Percentiles rank a stretch among this genome's conserved stretches.
These are phyloP conservation scores for Podaxis mareebaensis DNA, from an alignment of 768 basidiomycete genomes.

Conservation along the genomic window DNA sequence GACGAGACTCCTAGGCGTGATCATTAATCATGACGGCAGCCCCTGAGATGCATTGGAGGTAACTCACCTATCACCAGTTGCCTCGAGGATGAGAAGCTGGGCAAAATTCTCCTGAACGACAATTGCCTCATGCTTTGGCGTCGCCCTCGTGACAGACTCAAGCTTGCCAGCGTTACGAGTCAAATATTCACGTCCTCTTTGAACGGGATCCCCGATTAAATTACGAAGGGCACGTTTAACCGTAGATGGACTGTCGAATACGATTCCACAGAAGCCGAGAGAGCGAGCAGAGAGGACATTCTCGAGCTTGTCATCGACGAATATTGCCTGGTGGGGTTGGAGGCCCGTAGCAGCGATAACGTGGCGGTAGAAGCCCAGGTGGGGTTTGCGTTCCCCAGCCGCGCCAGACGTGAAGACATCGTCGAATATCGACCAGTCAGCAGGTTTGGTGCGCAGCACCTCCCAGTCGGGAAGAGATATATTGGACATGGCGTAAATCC, in stretches of 20 bases:
- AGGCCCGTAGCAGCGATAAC: conserved; percentile 44
- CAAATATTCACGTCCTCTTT: conserved; percentile 44
- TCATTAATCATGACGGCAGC: neutral
- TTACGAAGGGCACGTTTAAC: conserved; percentile 50
- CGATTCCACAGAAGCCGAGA: conserved; percentile 54
- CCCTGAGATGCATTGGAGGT: neutral
- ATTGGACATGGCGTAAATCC: conserved; percentile 60
- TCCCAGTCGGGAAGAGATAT: conserved; percentile 55
- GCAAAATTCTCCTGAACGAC: conserved; percentile 54
- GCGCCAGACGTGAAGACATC: conserved; percentile 52
- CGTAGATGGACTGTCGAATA: conserved; percentile 42
- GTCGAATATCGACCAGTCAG: conserved; percentile 51
- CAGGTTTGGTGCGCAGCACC: conserved; percentile 43
- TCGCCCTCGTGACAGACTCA: conserved; percentile 44
- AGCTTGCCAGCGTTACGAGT: conserved; percentile 38
- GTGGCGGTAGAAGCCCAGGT: conserved; percentile 52
- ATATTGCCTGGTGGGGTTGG: conserved; percentile 49
- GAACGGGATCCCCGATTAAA: conserved; percentile 45
- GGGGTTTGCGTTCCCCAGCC: conserved; percentile 56
- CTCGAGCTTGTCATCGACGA: conserved; percentile 62
- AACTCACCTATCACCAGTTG: conserved; percentile 44
- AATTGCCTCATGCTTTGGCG: conserved; percentile 29
- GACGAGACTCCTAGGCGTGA: conserved; percentile 40
- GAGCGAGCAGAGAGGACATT: conserved; percentile 60
- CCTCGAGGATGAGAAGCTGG: conserved; percentile 58